Evolutionary conservation across 768 basidiomycete genomes (phyloP).

Genomic region (Serendipita sp.): DNA sequence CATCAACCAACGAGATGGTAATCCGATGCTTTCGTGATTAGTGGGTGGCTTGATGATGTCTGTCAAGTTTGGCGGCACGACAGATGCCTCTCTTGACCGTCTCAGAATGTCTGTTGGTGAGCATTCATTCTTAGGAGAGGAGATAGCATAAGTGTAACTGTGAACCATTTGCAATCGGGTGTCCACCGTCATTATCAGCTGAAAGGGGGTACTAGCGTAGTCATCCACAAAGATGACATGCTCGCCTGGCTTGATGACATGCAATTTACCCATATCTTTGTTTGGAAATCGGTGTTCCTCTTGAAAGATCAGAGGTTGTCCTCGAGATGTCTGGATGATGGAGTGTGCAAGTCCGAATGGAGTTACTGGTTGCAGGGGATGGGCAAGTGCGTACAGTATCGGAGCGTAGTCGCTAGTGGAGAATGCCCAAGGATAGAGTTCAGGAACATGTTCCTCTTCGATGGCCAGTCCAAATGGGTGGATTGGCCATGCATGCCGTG

Average conservation of each 20-base stretch:
- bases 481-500: constrained; percentile 62
- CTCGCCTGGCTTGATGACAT: constrained; percentile 4
- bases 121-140: not conserved
- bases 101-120: no score
- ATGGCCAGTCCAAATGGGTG: constrained; percentile 66
- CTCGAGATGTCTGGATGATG: constrained; percentile 11
- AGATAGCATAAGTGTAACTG: not conserved
- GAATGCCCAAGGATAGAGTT: constrained; percentile 43
- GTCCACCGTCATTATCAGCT: constrained; percentile 5
- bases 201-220: constrained; percentile 6
- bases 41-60: no score
- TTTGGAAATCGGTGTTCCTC: constrained; percentile 7
- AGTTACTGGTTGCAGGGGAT: constrained; percentile 56
- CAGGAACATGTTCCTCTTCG: constrained; percentile 47
- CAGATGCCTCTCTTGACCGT: no score
- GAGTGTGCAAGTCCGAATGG: constrained; percentile 45
- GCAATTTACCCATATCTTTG: constrained; percentile 8
- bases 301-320: constrained; percentile 7
- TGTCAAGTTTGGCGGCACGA: no score
- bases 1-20: not conserved
- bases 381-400: constrained; percentile 63
- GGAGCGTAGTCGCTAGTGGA: constrained; percentile 57
- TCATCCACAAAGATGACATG: constrained; percentile 4
- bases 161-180: not conserved
- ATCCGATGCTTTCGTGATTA: not conserved